Percentiles rank a stretch among this genome's conserved stretches.
Conservation (phyloP, 345 rosid species). For the Durio zibethinus region DNA sequence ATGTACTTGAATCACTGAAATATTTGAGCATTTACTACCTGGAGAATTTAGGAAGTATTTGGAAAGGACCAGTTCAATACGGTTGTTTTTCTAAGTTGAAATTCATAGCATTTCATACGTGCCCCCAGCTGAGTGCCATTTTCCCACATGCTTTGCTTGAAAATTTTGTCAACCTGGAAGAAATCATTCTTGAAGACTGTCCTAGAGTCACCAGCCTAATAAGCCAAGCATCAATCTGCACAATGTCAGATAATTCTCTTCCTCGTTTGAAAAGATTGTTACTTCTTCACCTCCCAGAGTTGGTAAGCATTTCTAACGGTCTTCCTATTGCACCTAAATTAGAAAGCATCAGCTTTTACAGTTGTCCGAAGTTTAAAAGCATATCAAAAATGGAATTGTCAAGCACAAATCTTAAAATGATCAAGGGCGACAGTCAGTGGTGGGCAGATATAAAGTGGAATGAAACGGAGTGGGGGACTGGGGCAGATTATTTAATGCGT, state of each 20-base stretch:
- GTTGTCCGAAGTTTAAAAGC: conserved; percentile 7
- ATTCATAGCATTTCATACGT: conserved; percentile 15
- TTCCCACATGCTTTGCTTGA: conserved; percentile 9
- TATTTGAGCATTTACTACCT: conserved; percentile 20
- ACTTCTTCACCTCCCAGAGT: conserved; percentile 11
- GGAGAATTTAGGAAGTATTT: conserved; percentile 7
- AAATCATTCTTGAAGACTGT: conserved; percentile 21
- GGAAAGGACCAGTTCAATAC: conserved; percentile 17
- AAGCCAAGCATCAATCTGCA: not conserved
- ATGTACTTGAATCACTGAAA: conserved; percentile 4
- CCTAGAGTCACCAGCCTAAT: not conserved
- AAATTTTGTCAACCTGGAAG: conserved; percentile 14
- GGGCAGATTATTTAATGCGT: not conserved
- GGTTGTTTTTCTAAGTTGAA: conserved; percentile 16
- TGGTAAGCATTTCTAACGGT: conserved; percentile 13
- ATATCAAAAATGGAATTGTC: not conserved
- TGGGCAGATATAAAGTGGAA: conserved; percentile 11
- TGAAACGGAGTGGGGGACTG: not conserved
- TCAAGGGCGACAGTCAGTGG: conserved; percentile 11
- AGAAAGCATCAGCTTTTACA: conserved; percentile 9
- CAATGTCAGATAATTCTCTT: not conserved
- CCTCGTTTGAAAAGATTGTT: conserved; percentile 15
- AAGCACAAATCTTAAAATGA: not conserved
- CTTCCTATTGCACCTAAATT: conserved; percentile 9
- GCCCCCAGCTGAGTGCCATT: conserved; percentile 7